Percentiles rank a stretch among this genome's conserved stretches.
phyloP scores from a whole-genome alignment of 208 protist species.

The Crithidia expoeki region DNA sequence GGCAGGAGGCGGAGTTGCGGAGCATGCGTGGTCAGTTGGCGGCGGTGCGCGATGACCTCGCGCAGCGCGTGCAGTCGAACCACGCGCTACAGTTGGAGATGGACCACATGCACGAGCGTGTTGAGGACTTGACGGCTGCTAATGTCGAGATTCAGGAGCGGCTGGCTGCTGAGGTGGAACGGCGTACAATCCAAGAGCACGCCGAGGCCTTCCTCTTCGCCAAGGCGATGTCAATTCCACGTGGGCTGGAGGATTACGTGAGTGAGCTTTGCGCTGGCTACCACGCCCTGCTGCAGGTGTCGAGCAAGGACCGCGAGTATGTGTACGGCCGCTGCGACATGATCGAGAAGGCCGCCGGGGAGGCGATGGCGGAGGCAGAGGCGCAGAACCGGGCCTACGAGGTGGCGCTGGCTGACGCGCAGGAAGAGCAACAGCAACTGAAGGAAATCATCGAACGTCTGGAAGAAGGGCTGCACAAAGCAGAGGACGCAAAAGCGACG shows the following conservation, averaged over 20 bases:
- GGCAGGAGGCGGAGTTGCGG: constrained; percentile 53
- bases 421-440: constrained; percentile 65
- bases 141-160: constrained; percentile 48
- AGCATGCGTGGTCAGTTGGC: constrained; percentile 45
- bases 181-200: constrained; percentile 30
- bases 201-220: constrained; percentile 52
- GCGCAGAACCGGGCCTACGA: constrained; percentile 53
- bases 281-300: constrained; percentile 33
- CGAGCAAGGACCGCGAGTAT: constrained; percentile 37
- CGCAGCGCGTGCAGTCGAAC: constrained; percentile 45
- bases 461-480: constrained; percentile 35
- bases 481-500: constrained; percentile 29
- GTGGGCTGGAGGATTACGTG: constrained; percentile 40
- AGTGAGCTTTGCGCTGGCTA: constrained; percentile 34
- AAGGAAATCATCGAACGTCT: constrained; percentile 43
- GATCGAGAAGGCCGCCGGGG: constrained; percentile 55
- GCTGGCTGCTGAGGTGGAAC: constrained; percentile 14
- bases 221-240: constrained; percentile 58
- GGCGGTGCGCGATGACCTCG: constrained; percentile 51
- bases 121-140: constrained; percentile 36
- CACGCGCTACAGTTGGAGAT: constrained; percentile 54
- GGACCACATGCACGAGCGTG: constrained; percentile 48
- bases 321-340: constrained; percentile 53
- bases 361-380: constrained; percentile 71
- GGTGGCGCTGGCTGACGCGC: constrained; percentile 50